These are phyloP conservation scores for Mucor racemosus DNA, from an alignment of 371 early-diverging fungal genomes.

Conservation along the genomic window DNA sequence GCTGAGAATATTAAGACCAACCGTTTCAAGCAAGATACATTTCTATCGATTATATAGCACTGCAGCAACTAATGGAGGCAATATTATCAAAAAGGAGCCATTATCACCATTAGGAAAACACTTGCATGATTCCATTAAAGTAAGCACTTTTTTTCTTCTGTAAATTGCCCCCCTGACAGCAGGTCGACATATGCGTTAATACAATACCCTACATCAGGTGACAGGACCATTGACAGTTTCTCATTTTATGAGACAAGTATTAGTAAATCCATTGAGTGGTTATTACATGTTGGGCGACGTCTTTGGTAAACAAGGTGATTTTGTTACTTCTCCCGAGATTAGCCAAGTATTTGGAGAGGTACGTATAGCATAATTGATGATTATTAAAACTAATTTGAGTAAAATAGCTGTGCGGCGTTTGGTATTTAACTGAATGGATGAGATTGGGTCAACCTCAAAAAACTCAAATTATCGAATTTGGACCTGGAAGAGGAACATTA, in stretches of 20 bases:
- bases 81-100: slow-evolving; percentile 53
- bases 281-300: slow-evolving; percentile 93
- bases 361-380: slow-evolving; percentile 16
- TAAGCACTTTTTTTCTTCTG: slow-evolving; percentile 13
- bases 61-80: neutral
- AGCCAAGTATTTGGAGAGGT: slow-evolving; percentile 98
- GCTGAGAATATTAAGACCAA: neutral
- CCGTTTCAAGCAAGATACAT: neutral
- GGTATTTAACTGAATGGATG: slow-evolving; percentile 81
- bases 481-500: slow-evolving; percentile 95
- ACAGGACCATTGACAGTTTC: slow-evolving; percentile 88
- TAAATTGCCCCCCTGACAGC: no score
- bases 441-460: slow-evolving; percentile 60
- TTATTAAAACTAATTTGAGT: slow-evolving; percentile 33
- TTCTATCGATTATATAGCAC: neutral
- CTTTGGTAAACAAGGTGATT: slow-evolving; percentile 94
- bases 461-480: slow-evolving; percentile 86
- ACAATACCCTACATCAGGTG: slow-evolving; percentile 37
- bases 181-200: no score
- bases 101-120: slow-evolving; percentile 65
- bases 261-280: slow-evolving; percentile 89
- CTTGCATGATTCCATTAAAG: slow-evolving; percentile 67
- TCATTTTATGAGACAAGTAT: slow-evolving; percentile 87
- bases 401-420: slow-evolving; percentile 72
- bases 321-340: slow-evolving; percentile 96